Conservation (phyloP, 352 stramenopile species). For the Aphanomyces invadans region DNA sequence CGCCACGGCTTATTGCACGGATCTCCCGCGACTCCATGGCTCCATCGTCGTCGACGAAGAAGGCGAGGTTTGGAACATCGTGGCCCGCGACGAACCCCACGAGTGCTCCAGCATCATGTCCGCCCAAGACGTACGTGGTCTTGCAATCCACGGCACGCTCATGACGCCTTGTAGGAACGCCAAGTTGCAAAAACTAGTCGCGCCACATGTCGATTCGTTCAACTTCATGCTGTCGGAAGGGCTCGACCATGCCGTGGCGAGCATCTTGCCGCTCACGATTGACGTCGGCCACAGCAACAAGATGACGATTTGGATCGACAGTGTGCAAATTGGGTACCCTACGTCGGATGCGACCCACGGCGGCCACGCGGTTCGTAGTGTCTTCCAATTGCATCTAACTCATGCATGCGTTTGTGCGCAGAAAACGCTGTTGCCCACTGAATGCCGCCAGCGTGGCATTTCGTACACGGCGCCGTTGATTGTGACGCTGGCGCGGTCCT, state of each 20-base stretch:
- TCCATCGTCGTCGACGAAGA: slow-evolving; percentile 8
- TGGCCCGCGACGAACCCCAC: slow-evolving; percentile 81
- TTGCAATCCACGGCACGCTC: too few species aligned
- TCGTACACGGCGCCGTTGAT: slow-evolving; percentile 94
- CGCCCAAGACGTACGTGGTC: slow-evolving; percentile 47
- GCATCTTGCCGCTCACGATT: slow-evolving; percentile 87
- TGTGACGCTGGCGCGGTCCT: slow-evolving; percentile 86
- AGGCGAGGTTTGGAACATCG: slow-evolving; percentile 40
- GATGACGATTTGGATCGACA: slow-evolving; percentile 88
- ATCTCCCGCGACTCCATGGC: neutral
- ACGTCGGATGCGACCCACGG: slow-evolving; percentile 77
- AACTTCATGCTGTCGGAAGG: slow-evolving; percentile 96
- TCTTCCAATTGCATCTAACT: neutral
- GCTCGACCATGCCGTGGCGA: slow-evolving; percentile 87
- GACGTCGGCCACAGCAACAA: slow-evolving; percentile 81
- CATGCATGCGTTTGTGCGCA: slow-evolving; percentile 4
- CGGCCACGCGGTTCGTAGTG: slow-evolving; percentile 41
- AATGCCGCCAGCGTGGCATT: slow-evolving; percentile 94
- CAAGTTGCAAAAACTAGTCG: slow-evolving; percentile 86
- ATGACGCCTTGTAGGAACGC: slow-evolving; percentile 73
- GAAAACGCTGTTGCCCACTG: slow-evolving; percentile 84
- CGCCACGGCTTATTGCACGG: neutral
- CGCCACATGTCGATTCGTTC: slow-evolving; percentile 97
- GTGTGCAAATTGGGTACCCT: slow-evolving; percentile 89
- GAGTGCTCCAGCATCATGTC: slow-evolving; percentile 61